Evolutionary conservation across 1,284 basidiomycete species (phyloP).

Genomic region (Leccinum pachyderme): DNA sequence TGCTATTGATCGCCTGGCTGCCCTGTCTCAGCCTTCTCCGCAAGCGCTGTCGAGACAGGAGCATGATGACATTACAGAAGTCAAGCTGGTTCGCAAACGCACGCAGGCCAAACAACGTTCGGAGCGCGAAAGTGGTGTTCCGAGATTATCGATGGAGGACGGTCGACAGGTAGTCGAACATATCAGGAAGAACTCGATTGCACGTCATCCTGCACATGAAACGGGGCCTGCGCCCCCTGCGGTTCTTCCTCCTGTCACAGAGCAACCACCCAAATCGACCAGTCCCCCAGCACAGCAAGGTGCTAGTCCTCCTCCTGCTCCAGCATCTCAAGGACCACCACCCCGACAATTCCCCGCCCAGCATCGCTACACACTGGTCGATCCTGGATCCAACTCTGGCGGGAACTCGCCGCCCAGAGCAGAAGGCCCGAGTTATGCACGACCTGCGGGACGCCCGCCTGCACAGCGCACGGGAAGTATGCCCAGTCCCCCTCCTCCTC

Average conservation of each 20-base stretch:
- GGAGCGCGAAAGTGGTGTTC: conserved; percentile 38
- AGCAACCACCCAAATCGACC: conserved; percentile 9
- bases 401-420: conserved; percentile 7
- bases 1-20: conserved; percentile 72
- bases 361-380: conserved; percentile 43
- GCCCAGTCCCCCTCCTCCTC: conserved; percentile 12
- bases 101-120: conserved; percentile 79
- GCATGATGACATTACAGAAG: conserved; percentile 78
- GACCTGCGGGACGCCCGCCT: conserved; percentile 26
- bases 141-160: conserved; percentile 25
- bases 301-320: neutral
- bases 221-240: neutral
- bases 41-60: conserved; percentile 72
- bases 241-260: conserved; percentile 13
- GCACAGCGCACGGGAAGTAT: conserved; percentile 25
- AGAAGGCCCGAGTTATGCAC: conserved; percentile 26
- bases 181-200: conserved; percentile 40
- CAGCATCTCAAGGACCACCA: conserved; percentile 7
- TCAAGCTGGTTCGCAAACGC: conserved; percentile 77
- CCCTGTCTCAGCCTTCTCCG: conserved; percentile 58
- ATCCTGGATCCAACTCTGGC: conserved; percentile 30
- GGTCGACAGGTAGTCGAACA: conserved; percentile 38
- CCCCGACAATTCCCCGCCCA: conserved; percentile 30
- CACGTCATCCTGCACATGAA: conserved; percentile 14
- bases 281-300: conserved; percentile 13